phyloP scores from a whole-genome alignment of 768 basidiomycete genomes.

The Candolleomyces efflorescens region DNA sequence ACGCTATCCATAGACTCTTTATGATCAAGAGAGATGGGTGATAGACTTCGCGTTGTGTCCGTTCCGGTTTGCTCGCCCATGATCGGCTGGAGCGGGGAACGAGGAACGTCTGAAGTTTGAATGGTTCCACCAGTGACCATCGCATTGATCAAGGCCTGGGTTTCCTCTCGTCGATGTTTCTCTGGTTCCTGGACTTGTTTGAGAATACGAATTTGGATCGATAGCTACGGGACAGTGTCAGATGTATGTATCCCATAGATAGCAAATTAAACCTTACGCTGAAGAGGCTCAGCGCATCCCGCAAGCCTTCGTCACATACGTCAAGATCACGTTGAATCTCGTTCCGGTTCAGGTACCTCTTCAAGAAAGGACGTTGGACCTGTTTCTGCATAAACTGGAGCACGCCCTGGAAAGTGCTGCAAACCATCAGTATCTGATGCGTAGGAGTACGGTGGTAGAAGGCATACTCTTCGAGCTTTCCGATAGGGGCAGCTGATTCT shows the following conservation, averaged over 20 bases:
- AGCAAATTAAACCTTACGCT: conserved; percentile 27
- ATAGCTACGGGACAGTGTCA: conserved; percentile 25
- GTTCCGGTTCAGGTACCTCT: conserved; percentile 71
- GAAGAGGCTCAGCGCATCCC: conserved; percentile 45
- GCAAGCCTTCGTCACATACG: conserved; percentile 16
- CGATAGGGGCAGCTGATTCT: conserved; percentile 44
- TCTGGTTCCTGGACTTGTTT: conserved; percentile 44
- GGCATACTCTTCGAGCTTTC: conserved; percentile 39
- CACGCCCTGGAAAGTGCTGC: conserved; percentile 9
- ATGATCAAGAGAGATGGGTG: neutral
- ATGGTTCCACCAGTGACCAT: conserved; percentile 3
- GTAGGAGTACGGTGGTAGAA: neutral
- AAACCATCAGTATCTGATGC: neutral
- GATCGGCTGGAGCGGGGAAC: neutral
- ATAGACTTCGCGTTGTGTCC: neutral
- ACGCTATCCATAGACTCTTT: conserved; percentile 11
- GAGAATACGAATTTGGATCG: conserved; percentile 26
- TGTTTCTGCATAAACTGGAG: conserved; percentile 44
- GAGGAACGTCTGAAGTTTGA: conserved; percentile 8
- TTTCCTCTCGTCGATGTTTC: conserved; percentile 24
- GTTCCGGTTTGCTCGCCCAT: neutral
- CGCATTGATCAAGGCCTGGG: conserved; percentile 28
- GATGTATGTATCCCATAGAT: neutral
- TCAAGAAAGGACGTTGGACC: conserved; percentile 64
- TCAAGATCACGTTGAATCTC: conserved; percentile 43